Percentiles rank a stretch among this genome's conserved stretches.
Conservation (phyloP, 352 stramenopile genomes). For the Phytophthora ramorum region DNA sequence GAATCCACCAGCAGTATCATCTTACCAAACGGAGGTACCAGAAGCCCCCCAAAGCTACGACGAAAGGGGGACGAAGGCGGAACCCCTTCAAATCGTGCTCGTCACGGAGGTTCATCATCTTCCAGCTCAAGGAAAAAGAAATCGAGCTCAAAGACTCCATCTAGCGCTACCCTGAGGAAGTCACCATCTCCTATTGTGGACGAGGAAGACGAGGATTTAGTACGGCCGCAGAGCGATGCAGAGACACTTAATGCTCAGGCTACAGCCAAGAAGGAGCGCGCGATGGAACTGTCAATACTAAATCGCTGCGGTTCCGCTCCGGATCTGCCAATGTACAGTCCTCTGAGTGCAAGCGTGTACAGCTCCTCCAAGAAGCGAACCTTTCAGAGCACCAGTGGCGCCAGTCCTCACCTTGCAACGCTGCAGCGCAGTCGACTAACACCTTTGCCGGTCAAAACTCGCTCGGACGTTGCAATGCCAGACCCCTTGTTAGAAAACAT, state of each 20-base stretch:
- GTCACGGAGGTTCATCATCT: background rate
- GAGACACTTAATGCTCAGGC: background rate
- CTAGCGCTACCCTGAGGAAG: conserved; percentile 9
- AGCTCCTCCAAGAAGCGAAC: conserved; percentile 75
- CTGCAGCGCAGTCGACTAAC: conserved; percentile 66
- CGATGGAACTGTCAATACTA: conserved; percentile 46
- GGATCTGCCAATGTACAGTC: conserved; percentile 65
- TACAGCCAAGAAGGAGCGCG: conserved; percentile 11
- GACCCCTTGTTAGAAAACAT: conserved; percentile 9
- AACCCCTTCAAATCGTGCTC: conserved; percentile 3
- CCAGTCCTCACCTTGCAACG: conserved; percentile 46
- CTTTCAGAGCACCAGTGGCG: conserved; percentile 34
- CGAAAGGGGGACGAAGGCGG: conserved; percentile 1
- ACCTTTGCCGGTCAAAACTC: conserved; percentile 63
- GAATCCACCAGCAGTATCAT: conserved; percentile 40
- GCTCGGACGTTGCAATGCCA: conserved; percentile 38
- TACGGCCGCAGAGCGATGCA: conserved; percentile 1
- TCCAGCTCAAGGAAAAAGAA: conserved; percentile 25
- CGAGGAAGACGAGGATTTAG: conserved; percentile 6
- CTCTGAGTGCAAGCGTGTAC: conserved; percentile 57
- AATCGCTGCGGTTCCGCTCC: conserved; percentile 71
- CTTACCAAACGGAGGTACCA: conserved; percentile 32
- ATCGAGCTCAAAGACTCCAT: conserved; percentile 13
- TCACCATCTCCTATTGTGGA: conserved; percentile 8
- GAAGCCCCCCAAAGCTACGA: conserved; percentile 15